Evolutionary conservation across 2,329 filamentous ascomycete genomes (phyloP), one percentile per base, ranked within the genome.

Genomic region (Cladophialophora immunda): DNA sequence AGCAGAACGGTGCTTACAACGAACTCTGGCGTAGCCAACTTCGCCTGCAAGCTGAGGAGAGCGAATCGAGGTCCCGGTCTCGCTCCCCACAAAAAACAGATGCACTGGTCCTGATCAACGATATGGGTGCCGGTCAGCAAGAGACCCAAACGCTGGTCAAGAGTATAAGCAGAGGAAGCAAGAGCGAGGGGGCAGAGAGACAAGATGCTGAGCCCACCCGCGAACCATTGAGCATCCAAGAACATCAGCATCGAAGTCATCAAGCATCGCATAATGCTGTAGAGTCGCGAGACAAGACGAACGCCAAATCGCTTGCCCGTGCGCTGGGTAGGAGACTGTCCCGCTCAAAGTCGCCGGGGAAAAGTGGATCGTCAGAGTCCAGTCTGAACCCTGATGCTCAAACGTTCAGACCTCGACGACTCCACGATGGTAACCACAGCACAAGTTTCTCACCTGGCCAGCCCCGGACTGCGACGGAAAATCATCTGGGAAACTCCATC

Each of bases 1-100:
- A 80, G 11, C 78, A 81, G n/a, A 57, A 63, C 2, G 89, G 89
- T 2, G 85, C 86, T 78, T 92, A 91, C 71, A 83, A 85, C 27
- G 84, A 86, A 60, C 78, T 91, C 34, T 91, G 89, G 89, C 85
- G 85, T 3, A 88, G 88, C 73, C 87, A 90, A 55, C 36, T 71
- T 17, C 66, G 70, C 29, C 53, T 70, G 5, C 59, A 66, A 30
- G 55, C 52, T 47, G 45, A 58, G 9, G 65, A 57, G 13, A n/a
- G 36, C n/a, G 19, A 38, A 19, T 50, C 36, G 47, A 34, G 27
- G 13, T 59, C 55, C 22, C 56, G 52, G 17, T 54, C 65, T 7
- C 17, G 50, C 6, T 61, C 57, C 22, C 41, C 65, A n/a, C 22
- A 15, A 17, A 52, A 52, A 15, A 11, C 4, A 25, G 19, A 57